Evolutionary conservation across 805 yeast genomes (phyloP).

Genomic region (Kregervanrija pseudodelftensis): DNA sequence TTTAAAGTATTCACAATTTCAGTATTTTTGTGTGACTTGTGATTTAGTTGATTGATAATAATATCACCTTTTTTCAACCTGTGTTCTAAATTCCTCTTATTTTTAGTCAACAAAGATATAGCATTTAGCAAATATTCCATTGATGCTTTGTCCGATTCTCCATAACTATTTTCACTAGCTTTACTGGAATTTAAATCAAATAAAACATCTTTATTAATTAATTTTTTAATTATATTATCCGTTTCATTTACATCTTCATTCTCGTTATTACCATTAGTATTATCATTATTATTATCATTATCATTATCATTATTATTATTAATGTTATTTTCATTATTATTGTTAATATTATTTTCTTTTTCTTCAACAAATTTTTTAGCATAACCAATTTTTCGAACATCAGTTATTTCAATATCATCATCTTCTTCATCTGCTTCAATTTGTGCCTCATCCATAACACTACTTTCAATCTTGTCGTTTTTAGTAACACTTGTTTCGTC

Average conservation of each 20-base stretch:
- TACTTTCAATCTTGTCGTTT: too few species aligned
- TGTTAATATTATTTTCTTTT: not conserved
- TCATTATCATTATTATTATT: not conserved
- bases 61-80: constrained; percentile 5
- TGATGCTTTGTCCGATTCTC: constrained; percentile 8
- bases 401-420: constrained; percentile 10
- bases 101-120: constrained; percentile 9
- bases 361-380: too few species aligned
- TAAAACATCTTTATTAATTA: not conserved
- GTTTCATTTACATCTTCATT: not conserved
- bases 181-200: not conserved
- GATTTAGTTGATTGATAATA: constrained; percentile 5
- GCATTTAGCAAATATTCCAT: constrained; percentile 17
- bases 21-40: constrained; percentile 4
- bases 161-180: not conserved
- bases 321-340: not conserved
- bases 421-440: constrained; percentile 1
- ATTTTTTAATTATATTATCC: not conserved
- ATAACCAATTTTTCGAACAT: constrained; percentile 3
- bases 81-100: constrained; percentile 7
- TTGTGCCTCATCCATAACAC: too few species aligned
- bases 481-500: too few species aligned
- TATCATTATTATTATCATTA: not conserved
- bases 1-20: constrained; percentile 8
- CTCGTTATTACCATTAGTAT: not conserved